Base-by-base conservation (phyloP, 306 rosid species). In the Acacia melanoxylon region DNA sequence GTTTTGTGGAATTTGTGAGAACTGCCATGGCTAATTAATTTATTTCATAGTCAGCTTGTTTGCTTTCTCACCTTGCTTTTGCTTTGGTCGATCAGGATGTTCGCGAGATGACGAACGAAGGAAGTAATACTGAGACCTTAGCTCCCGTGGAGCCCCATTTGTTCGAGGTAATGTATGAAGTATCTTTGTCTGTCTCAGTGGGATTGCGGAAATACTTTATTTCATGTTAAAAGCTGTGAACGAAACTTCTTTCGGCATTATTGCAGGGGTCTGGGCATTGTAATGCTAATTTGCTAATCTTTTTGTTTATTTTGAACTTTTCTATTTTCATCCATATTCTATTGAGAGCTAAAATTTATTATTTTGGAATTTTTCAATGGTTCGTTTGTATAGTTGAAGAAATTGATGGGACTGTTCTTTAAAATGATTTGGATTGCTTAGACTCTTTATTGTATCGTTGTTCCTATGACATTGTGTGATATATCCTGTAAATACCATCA, bases 111-210 rank as follows among this genome's bases (percentile, higher is more conserved):
- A 87, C 92, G 83, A 95, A 91, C 51, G 96, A 93, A 87, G 97
- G 93, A 85, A 88, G 89, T 80, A 86, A 85, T 80, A 86, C 92
- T 22, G 98, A 92, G 90, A 89, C 94, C 83, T 79, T 95, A 69
- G 83, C 91, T 79, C 85, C 91, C 2, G 85, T 61, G 19, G 91
- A 86, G 68, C 79, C 98, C 48, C 88, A 86, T 87, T 82, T 78
- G 31, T 86, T 88, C 24, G 98, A 93, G 99, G 99, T 94, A 77
- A 84, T 79, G 31, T 15, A 24, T 62, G 24, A 72, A 77, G 48
- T 81, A 14, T 71, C 71, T 5, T 77, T 65, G 2, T 10, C 0
- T 74, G 45, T 33, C 67, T 74, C 33, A 20, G 37, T 22, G 22
- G 35, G 76, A 31, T 35, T 56, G 74, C 41, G 16, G 35, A 19